Evolutionary conservation across 306 rosid species (phyloP), one percentile per base, ranked within the genome.

Genomic region (Gynostemma pentaphyllum): DNA sequence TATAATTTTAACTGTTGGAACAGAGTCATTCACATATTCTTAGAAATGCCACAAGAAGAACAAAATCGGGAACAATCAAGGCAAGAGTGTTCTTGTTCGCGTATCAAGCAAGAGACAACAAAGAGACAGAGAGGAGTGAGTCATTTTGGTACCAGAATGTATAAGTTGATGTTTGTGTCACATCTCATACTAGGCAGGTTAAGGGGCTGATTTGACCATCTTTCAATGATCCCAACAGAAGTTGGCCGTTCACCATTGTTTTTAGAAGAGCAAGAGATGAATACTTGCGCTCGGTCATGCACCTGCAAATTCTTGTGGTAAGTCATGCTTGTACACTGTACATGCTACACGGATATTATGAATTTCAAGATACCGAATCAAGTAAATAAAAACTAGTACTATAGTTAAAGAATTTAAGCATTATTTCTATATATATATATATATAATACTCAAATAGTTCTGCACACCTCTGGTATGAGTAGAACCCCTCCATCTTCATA

Each of bases 271-370:
- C 96, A 88, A 50, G 80, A 76, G 50, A 86, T 50, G 63, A 92
- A 85, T 46, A 92, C 87, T 75, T 92, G 96, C 73, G 95, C 98
- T 73, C 98, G 86, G 86, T 92, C 98, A 78, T 82, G 88, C 74
- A 92, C 75, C 98, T 92, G 87, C 78, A 74, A 42, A 32, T 9
- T 22, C 18, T 29, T 18, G 50, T 65, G 48, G 13, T 30, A 49
- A 66, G 60, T 34, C 47, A 2, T 13, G 46, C 45, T 55, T 29
- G 62, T 55, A 16, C 9, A 32, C 32, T 29, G 62, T 55, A 16
- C 9, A 32, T 0, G 27, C 62, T 19, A 55, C n/a, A 3, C n/a
- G 27, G 15, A 29, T 14, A 12, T 19, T 36, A 59, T 57, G 64
- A 57, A 19, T 10, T 57, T 36, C 18, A 21, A 19, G 18, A 34